phyloP scores from a whole-genome alignment of 176 grass and related monocot genomes.

The Zizania latifolia region DNA sequence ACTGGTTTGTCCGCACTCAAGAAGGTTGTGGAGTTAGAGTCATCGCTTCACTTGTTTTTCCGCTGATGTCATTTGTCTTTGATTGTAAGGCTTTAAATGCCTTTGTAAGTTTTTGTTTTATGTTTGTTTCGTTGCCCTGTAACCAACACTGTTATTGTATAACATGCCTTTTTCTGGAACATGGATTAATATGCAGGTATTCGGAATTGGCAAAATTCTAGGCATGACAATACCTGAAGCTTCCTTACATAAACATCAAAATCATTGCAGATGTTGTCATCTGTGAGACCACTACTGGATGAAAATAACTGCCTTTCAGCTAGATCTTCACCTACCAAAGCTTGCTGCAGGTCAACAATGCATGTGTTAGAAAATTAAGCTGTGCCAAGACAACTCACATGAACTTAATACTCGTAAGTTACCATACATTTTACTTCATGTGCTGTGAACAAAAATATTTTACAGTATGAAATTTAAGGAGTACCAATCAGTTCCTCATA shows the following conservation, averaged over 20 bases:
- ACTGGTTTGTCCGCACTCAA: too few species aligned
- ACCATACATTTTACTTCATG: not conserved
- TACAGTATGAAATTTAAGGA: not conserved
- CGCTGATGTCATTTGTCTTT: too few species aligned
- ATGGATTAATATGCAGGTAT: too few species aligned
- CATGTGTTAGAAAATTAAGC: slow-evolving; percentile 22
- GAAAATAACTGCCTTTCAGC: slow-evolving; percentile 89
- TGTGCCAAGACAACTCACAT: not conserved
- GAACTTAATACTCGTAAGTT: not conserved
- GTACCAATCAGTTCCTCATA: not conserved
- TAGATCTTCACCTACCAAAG: slow-evolving; percentile 93
- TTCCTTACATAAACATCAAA: slow-evolving; percentile 85
- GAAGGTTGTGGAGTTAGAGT: too few species aligned
- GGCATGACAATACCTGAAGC: slow-evolving; percentile 88
- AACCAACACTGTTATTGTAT: too few species aligned
- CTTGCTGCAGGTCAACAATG: slow-evolving; percentile 60
- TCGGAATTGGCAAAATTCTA: too few species aligned
- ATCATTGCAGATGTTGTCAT: slow-evolving; percentile 64
- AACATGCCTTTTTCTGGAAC: too few species aligned
- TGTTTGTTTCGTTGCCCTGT: too few species aligned
- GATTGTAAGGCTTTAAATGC: too few species aligned
- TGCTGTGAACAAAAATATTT: not conserved
- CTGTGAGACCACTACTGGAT: slow-evolving; percentile 37
- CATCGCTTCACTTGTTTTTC: too few species aligned
- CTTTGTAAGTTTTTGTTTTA: too few species aligned